Conservation (phyloP, 2,329 filamentous ascomycete genomes). For the Fusarium luffae region DNA sequence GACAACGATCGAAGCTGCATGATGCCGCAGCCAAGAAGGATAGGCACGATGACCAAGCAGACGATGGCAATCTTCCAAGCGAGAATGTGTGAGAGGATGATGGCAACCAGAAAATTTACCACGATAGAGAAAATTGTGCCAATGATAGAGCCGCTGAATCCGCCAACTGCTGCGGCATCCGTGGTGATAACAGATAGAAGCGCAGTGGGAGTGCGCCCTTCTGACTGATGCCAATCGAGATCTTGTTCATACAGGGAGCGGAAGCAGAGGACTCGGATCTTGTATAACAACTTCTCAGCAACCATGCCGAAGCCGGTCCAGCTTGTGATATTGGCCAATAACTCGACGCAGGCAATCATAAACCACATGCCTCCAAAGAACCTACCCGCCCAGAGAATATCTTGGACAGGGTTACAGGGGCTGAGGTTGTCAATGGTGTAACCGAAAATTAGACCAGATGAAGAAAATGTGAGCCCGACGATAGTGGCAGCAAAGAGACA, state of each 20-base stretch:
- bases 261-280: constrained; percentile 71
- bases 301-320: constrained; percentile 60
- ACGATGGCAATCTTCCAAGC: constrained; percentile 83
- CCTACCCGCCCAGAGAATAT: constrained; percentile 52
- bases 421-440: constrained; percentile 58
- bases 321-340: constrained; percentile 67
- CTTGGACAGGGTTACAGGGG: constrained; percentile 55
- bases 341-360: constrained; percentile 59
- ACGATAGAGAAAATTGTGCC: constrained; percentile 75
- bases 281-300: constrained; percentile 73
- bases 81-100: constrained; percentile 75
- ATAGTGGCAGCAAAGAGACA: constrained; percentile 60
- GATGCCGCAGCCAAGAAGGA: constrained; percentile 75
- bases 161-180: constrained; percentile 74
- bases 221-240: constrained; percentile 76
- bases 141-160: constrained; percentile 76
- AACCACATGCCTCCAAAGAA: constrained; percentile 69
- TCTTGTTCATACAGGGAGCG: constrained; percentile 73
- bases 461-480: constrained; percentile 65
- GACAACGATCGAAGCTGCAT: constrained; percentile 74
- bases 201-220: constrained; percentile 68
- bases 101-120: constrained; percentile 74
- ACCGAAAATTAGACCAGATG: constrained; percentile 64
- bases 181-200: constrained; percentile 76
- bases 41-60: constrained; percentile 73